Evolutionary conservation across 768 basidiomycete species (phyloP), one percentile per base, ranked within the genome.

Genomic region (Tulasnella sp.): DNA sequence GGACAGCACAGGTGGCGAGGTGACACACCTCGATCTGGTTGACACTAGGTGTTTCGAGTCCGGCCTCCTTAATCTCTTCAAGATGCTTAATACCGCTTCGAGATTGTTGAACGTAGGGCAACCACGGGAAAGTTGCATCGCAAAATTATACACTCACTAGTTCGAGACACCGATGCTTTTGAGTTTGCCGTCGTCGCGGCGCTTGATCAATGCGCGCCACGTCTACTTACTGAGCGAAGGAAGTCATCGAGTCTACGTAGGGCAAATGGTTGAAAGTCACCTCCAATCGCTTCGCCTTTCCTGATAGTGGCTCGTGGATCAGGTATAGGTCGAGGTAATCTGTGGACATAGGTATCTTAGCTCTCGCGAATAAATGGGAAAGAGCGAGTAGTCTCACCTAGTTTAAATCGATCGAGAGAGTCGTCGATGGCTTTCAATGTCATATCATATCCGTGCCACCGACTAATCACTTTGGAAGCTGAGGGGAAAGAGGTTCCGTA

Each of bases 111-210:
- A 19, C 10, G 32, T 17, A 34, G 9, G 24, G 23, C 11, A 61
- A 15, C 17, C 9, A 17, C 29, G 24, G 34, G 24, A 19, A 17
- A 29, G 27, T 24, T 27, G 8, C 4, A 21, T 13, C 24, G 10
- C 2, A 27, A 9, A 19, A 27, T 11, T 38, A 19, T 0, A 51
- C 21, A 68, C 84, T 49, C 65, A 88, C 86, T 82, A 92, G 71
- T 92, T 92, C 1, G 86, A 89, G 5, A 91, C 88, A 2, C 88
- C 88, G n/a, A 88, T 79, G 3, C 76, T 76, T 62, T 78, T 76
- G 52, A 89, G 77, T 65, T 86, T 86, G 2, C 88, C 87, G 2
- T 71, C 77, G 38, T 64, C 67, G 63, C 78, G 78, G n/a, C 79
- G 78, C 34, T 84, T 81, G 4, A 82, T 69, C 10, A 92, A 74